Evolutionary conservation across 371 early-diverging fungal species (phyloP), one percentile per base, ranked within the genome.

Genomic region (Rhizopus stolonifer): DNA sequence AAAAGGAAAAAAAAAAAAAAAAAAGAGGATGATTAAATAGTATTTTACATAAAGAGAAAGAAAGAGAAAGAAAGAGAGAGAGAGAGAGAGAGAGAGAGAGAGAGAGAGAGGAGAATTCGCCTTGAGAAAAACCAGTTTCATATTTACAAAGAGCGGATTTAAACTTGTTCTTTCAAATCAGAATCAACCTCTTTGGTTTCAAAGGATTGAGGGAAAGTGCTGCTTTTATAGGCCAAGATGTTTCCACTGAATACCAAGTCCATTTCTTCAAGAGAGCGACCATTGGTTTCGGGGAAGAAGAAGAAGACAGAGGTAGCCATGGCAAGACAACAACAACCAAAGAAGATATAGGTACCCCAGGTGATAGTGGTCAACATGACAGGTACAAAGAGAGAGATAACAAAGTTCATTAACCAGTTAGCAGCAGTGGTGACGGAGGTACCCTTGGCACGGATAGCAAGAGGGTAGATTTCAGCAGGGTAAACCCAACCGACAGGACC

Each of bases 381-480:
- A 49, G 78, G 78, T 7, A 61, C 64, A 14, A 78, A 70, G 33
- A 70, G 59, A 11, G 72, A 70, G 22, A 78, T 74, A 26, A 74
- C 65, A 32, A 72, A 74, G 71, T 81, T 81, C 62, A 67, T 70
- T 36, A 70, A 58, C 85, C 85, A 89, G 79, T 87, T 87, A 61
- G 85, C 77, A 65, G 85, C 78, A 22, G 87, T 89, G 26, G 80
- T 65, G 52, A 74, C 43, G 31, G 73, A 72, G 17, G 69, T 71
- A 59, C 68, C 73, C 68, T 72, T 72, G 52, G 79, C 69, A 66
- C 79, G 79, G 17, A 79, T 58, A 26, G 67, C 61, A 3, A 74
- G 57, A 54, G 79, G 75, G 58, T 58, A 86, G 65, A 88, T 82
- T 64, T 88, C 89, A 43, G 85, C 81, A 54, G 84, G 85, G 61